A percentile compares a stretch with the other conserved stretches of the same genome.
phyloP scores from a whole-genome alignment of 805 yeast genomes.

The Diddensiella santjacobensis region DNA sequence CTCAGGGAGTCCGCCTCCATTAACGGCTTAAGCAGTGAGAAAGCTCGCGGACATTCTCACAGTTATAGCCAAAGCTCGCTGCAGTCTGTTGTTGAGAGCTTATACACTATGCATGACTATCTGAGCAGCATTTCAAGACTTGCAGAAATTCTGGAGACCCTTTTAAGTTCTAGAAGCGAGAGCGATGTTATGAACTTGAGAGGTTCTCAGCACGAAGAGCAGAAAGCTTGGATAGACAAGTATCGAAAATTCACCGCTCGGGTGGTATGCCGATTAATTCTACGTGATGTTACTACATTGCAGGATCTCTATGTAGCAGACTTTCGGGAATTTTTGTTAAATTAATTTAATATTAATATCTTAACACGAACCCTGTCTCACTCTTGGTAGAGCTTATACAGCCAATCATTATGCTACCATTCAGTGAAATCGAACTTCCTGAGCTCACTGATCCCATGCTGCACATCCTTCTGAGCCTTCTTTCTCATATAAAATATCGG shows the following conservation, averaged over 20 bases:
- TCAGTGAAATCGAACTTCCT: conserved; percentile 55
- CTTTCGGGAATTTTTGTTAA: conserved; percentile 12
- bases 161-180: conserved; percentile 8
- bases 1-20: background rate
- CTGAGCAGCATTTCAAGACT: conserved; percentile 9
- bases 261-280: conserved; percentile 16
- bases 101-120: conserved; percentile 7
- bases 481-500: conserved; percentile 97
- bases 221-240: conserved; percentile 9
- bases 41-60: background rate
- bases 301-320: conserved; percentile 14
- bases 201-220: conserved; percentile 3
- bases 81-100: background rate
- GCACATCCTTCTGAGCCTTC: conserved; percentile 72
- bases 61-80: background rate
- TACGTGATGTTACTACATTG: conserved; percentile 13
- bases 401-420: conserved; percentile 23
- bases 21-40: background rate
- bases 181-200: background rate
- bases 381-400: background rate
- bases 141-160: conserved; percentile 10
- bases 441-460: conserved; percentile 53
- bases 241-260: conserved; percentile 14
- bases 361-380: too few relatives aligned
- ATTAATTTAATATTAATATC: conserved; percentile 1